A percentile compares a stretch with the other conserved stretches of the same genome.
These are phyloP conservation scores for Chlamydomonas sphaeroides DNA, from an alignment of 139 green algal genomes.

Conservation along the genomic window DNA sequence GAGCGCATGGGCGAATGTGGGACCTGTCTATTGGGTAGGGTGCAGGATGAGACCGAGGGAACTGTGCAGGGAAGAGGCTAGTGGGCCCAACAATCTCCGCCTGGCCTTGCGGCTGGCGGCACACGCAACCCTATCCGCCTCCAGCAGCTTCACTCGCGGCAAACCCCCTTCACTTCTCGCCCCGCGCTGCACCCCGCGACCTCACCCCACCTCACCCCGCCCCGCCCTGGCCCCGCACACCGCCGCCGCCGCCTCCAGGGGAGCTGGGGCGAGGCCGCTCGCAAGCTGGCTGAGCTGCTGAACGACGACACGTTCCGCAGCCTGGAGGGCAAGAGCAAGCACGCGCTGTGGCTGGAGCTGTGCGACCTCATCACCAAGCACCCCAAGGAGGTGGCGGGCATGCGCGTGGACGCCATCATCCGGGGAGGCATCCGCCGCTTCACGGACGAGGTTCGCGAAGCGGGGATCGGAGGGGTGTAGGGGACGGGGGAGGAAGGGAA, in stretches of 20 bases:
- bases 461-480: not conserved
- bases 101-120: too few relatives aligned
- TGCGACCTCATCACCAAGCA: conserved; percentile 97
- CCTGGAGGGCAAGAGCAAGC: conserved; percentile 92
- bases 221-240: too few relatives aligned
- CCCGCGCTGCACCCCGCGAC: too few relatives aligned
- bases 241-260: conserved; percentile 47
- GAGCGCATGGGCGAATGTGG: too few relatives aligned
- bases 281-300: conserved; percentile 78
- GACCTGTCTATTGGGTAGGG: too few relatives aligned
- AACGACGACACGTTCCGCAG: conserved; percentile 94
- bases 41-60: too few relatives aligned
- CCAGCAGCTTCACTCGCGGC: too few relatives aligned
- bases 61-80: too few relatives aligned
- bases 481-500: too few relatives aligned
- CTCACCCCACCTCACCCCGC: not conserved
- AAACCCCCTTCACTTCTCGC: too few relatives aligned
- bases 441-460: conserved; percentile 84
- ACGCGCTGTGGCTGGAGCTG: conserved; percentile 98
- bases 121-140: too few relatives aligned
- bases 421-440: conserved; percentile 87
- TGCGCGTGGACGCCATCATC: conserved; percentile 88
- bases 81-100: too few relatives aligned
- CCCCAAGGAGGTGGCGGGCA: conserved; percentile 62
- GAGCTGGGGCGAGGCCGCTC: conserved; percentile 85